phyloP scores from a whole-genome alignment of 352 stramenopile species.

The Phytophthora ramorum region DNA sequence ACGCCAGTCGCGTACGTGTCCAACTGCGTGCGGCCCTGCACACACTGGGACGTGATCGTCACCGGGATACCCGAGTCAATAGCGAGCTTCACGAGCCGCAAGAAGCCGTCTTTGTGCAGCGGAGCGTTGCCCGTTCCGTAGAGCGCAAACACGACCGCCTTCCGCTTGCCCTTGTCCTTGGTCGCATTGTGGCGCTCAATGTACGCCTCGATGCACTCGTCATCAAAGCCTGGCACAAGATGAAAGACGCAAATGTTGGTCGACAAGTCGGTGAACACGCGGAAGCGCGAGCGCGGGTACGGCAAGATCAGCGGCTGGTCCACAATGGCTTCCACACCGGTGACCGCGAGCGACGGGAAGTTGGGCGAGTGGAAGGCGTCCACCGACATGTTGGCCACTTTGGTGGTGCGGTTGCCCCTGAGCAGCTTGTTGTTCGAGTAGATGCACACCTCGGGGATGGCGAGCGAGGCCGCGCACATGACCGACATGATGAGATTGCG shows the following conservation, averaged over 20 bases:
- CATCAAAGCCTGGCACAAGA: slow-evolving; percentile 88
- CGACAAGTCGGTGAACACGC: slow-evolving; percentile 91
- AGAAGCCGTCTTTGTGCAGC: slow-evolving; percentile 86
- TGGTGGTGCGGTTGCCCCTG: slow-evolving; percentile 95
- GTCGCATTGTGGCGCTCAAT: slow-evolving; percentile 66
- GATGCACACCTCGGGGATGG: slow-evolving; percentile 91
- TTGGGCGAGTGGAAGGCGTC: slow-evolving; percentile 97
- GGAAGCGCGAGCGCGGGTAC: slow-evolving; percentile 89
- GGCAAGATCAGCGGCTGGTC: slow-evolving; percentile 91
- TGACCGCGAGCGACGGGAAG: slow-evolving; percentile 92
- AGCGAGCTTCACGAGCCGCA: slow-evolving; percentile 87
- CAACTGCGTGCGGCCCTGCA: slow-evolving; percentile 92
- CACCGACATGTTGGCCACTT: slow-evolving; percentile 95
- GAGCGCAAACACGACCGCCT: slow-evolving; percentile 92
- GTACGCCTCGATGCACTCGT: slow-evolving; percentile 87
- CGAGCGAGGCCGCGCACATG: slow-evolving; percentile 79
- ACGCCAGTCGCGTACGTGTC: slow-evolving; percentile 94
- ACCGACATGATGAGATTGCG: slow-evolving; percentile 97
- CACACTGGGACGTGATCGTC: slow-evolving; percentile 95
- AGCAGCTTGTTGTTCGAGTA: slow-evolving; percentile 97
- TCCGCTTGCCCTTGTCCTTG: slow-evolving; percentile 43
- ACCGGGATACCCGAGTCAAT: slow-evolving; percentile 89
- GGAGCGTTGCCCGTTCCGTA: slow-evolving; percentile 97
- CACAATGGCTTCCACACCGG: slow-evolving; percentile 94
- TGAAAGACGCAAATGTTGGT: slow-evolving; percentile 94